Percentiles rank a stretch among this genome's conserved stretches.
These are phyloP conservation scores for barley (Hordeum vulgare) DNA, from an alignment of 176 grass and related monocot genomes.

Conservation along the genomic window DNA sequence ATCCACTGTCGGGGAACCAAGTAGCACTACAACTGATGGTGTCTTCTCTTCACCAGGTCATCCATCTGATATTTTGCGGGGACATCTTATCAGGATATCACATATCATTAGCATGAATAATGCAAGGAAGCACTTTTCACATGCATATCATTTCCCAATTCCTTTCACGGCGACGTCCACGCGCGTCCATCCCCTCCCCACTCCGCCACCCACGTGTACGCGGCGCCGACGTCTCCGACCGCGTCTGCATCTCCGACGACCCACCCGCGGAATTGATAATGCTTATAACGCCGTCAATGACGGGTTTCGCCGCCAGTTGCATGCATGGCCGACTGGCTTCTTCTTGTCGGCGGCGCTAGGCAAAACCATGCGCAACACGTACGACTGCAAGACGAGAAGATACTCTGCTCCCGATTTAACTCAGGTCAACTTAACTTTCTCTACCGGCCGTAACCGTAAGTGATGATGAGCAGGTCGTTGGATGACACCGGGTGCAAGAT, in stretches of 20 bases:
- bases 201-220: neutral
- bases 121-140: neutral
- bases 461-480: too few relatives aligned
- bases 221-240: too few relatives aligned
- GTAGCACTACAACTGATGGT: too few relatives aligned
- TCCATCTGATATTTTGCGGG: too few relatives aligned
- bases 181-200: neutral
- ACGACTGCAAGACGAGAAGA: too few relatives aligned
- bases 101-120: neutral
- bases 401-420: too few relatives aligned
- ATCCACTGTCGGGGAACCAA: too few relatives aligned
- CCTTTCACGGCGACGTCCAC: slow-evolving; percentile 1
- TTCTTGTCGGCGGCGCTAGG: neutral
- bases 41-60: too few relatives aligned
- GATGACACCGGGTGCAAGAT: too few relatives aligned
- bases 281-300: neutral
- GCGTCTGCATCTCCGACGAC: neutral
- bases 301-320: neutral
- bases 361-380: neutral
- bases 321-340: neutral
- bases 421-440: too few relatives aligned
- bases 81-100: neutral
- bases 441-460: too few relatives aligned
- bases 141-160: neutral
- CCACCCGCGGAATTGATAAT: neutral